Evolutionary conservation across 306 rosid genomes (phyloP).

Genomic region (Lotus japonicus): DNA sequence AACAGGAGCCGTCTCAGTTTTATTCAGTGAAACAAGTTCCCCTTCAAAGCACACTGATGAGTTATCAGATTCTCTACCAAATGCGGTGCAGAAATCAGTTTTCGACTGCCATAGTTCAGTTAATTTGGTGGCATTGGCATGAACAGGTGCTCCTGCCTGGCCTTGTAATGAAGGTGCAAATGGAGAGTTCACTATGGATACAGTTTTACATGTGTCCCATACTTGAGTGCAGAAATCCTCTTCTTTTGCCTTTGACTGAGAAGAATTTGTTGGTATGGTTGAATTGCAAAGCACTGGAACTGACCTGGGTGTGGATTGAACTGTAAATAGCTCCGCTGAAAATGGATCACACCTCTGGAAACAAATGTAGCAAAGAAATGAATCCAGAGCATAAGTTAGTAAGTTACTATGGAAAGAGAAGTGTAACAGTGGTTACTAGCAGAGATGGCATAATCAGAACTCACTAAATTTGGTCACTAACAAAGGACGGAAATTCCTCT

Average conservation of each 20-base stretch:
- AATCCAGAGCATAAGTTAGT: conserved; percentile 8
- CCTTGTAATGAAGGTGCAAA: conserved; percentile 61
- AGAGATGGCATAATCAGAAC: no score
- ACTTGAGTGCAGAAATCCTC: conserved; percentile 58
- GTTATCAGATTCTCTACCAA: conserved; percentile 58
- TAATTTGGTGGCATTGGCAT: conserved; percentile 40
- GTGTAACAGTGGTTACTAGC: no score
- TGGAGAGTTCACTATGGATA: conserved; percentile 61
- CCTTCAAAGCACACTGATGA: conserved; percentile 76
- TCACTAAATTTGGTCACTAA: no score
- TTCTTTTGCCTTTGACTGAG: conserved; percentile 49
- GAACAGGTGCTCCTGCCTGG: conserved; percentile 39
- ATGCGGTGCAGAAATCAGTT: conserved; percentile 63
- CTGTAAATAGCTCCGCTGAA: conserved; percentile 59
- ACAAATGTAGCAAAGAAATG: conserved; percentile 9
- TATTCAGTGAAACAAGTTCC: conserved; percentile 53
- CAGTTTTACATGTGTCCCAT: conserved; percentile 78
- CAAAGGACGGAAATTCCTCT: no score
- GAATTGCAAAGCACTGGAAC: conserved; percentile 87
- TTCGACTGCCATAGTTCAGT: conserved; percentile 66
- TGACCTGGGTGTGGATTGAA: conserved; percentile 40
- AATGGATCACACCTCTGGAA: conserved; percentile 78
- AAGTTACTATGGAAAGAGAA: neutral
- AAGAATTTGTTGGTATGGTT: conserved; percentile 49
- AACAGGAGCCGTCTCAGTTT: conserved; percentile 26